Base-by-base conservation (phyloP, 139 green algal species). In the Astrephomene gubernaculifera region DNA sequence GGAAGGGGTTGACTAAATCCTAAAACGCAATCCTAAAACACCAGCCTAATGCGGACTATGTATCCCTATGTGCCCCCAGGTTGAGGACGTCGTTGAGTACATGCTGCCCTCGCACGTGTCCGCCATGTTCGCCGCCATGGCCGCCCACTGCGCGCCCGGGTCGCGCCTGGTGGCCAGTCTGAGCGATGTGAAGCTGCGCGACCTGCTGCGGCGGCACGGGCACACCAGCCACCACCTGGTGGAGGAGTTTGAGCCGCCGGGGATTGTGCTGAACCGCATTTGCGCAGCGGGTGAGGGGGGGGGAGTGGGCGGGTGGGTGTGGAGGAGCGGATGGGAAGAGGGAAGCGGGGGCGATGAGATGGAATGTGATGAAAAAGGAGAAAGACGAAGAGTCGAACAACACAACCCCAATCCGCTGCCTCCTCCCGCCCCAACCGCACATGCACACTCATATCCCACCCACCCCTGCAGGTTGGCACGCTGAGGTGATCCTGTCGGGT, bases 1-100 rank as follows among this genome's bases (percentile, higher is more conserved):
- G n/a, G n/a, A n/a, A n/a, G n/a, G n/a, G n/a, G n/a, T n/a, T n/a
- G n/a, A n/a, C n/a, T n/a, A n/a, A n/a, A n/a, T n/a, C n/a, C n/a
- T n/a, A n/a, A n/a, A n/a, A n/a, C n/a, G n/a, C n/a, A n/a, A n/a
- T n/a, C n/a, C n/a, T n/a, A n/a, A n/a, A n/a, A n/a, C n/a, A n/a
- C n/a, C n/a, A n/a, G n/a, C n/a, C n/a, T n/a, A n/a, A n/a, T n/a
- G n/a, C n/a, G n/a, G n/a, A n/a, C n/a, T n/a, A n/a, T n/a, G n/a
- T n/a, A n/a, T n/a, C n/a, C n/a, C n/a, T n/a, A n/a, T 41, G 5
- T 49, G 14, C 65, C n/a, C 6, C 27, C 71, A 87, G 49, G 68
- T 90, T 21, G 86, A 90, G 71, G 86, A 90, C 67, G 86, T 90
- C 7, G 86, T 90, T 36, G 86, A 90, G 79, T 90, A 89, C 64